Conservation (phyloP, 1,284 basidiomycete species). For the Golubevia pallescens region DNA sequence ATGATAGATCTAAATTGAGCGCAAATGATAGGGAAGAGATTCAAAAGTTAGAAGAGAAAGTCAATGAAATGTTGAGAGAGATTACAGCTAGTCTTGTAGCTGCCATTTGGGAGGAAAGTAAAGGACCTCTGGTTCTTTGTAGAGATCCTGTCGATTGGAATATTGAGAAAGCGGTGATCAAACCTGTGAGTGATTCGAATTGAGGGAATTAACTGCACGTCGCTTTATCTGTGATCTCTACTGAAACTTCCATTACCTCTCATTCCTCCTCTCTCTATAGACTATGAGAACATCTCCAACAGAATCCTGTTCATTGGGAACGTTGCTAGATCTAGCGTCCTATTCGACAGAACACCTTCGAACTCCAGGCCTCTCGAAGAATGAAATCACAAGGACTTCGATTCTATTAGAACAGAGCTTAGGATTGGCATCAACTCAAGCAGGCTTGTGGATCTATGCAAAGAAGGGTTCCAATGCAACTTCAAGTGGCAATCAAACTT, state of each 20-base stretch:
- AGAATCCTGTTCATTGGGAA: slow-evolving; percentile 47
- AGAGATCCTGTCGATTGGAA: slow-evolving; percentile 29
- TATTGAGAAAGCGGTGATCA: slow-evolving; percentile 13
- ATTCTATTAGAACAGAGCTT: slow-evolving; percentile 31
- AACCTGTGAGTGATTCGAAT: slow-evolving; percentile 5
- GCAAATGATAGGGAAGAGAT: not conserved
- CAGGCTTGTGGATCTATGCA: not conserved
- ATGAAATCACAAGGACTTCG: slow-evolving; percentile 8
- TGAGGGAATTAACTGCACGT: too few relatives aligned
- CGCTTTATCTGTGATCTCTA: slow-evolving; percentile 35
- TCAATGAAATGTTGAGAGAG: slow-evolving; percentile 9
- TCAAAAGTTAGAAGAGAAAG: slow-evolving; percentile 6
- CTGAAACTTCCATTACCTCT: too few relatives aligned
- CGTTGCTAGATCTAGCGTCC: slow-evolving; percentile 39
- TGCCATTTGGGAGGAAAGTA: slow-evolving; percentile 31
- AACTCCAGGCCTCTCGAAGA: not conserved
- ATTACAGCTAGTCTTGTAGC: slow-evolving; percentile 19
- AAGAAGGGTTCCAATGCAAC: not conserved
- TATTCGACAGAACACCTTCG: slow-evolving; percentile 36
- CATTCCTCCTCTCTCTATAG: not conserved
- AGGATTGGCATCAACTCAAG: slow-evolving; percentile 23
- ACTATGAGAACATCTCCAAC: slow-evolving; percentile 29
- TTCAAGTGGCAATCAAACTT: not conserved
- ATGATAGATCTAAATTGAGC: slow-evolving; percentile 1
- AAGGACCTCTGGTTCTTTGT: slow-evolving; percentile 23